Base-by-base conservation (phyloP, 2,329 filamentous ascomycete genomes). In the Neofusicoccum cordaticola region DNA sequence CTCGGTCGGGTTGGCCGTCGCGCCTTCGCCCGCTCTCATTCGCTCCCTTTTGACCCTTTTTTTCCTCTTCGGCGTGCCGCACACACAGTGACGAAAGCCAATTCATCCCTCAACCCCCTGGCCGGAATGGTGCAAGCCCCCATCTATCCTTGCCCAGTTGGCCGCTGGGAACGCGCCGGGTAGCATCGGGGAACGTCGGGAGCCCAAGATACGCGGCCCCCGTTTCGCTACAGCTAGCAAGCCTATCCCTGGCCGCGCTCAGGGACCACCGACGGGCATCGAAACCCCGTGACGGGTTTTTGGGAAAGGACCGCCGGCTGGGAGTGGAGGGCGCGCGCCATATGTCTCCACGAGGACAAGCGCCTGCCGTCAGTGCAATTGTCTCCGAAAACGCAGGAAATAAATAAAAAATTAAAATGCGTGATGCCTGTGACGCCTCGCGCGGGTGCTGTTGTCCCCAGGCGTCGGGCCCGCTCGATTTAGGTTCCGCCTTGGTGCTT, bases 181-280 rank as follows among this genome's bases (percentile, higher is more conserved):
- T 45, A 60, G 27, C 42, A 39, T 60, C 56, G 56, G 56, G 56
- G 56, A 60, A 47, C 56, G 56, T 60, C 56, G 56, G 56, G 56
- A 60, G 19, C 41, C 53, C 56, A 47, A 60, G 56, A 60, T 60
- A 60, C 56, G 56, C 56, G 56, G 41, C 19, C 56, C 56, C 56
- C 44, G 56, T 47, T 44, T 60, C 56, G 42, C 42, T 47, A 11
- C 56, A 39, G 34, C 34, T n/a, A 47, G 42, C 56, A 45, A 47
- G 56, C 56, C 41, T 22, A 58, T 58, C 56, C 56, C 56, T 58
- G 56, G 42, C 11, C 56, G 5, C 12, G 27, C 22, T 47, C 56
- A 60, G 56, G 56, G 56, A 60, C 56, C 56, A 22, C 19, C 53
- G 41, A 15, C 56, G 56, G 56, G 56, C 56, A 60, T 15, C 17